These are phyloP conservation scores for Blastocystis sp. DNA, from an alignment of 352 stramenopile species.

Conservation along the genomic window DNA sequence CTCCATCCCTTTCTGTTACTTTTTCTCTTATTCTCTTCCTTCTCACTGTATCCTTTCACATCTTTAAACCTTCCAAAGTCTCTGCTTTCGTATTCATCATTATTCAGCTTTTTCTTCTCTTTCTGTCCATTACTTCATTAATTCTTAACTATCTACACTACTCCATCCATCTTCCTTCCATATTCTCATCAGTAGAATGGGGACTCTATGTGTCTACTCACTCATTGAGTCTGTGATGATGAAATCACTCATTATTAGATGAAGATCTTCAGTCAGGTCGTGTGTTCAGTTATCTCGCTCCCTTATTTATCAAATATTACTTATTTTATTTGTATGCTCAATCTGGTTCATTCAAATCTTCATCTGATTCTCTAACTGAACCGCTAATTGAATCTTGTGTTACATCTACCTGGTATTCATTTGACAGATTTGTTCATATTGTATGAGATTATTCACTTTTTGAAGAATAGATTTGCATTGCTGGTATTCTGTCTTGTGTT, in stretches of 20 bases:
- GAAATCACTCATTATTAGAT: neutral
- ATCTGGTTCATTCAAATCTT: neutral
- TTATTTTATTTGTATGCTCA: neutral
- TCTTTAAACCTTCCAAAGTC: neutral
- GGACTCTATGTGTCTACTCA: neutral
- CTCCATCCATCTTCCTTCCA: neutral
- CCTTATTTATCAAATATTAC: constrained; percentile 1
- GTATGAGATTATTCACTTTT: neutral
- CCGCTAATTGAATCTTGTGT: neutral
- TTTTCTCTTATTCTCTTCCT: neutral
- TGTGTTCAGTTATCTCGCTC: neutral
- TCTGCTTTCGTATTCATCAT: neutral
- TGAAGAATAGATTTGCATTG: neutral
- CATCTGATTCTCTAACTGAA: neutral
- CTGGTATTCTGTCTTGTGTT: neutral
- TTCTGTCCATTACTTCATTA: neutral
- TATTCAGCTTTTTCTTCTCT: neutral
- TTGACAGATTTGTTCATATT: neutral
- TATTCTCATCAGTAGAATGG: neutral
- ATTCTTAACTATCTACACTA: neutral
- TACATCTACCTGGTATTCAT: neutral
- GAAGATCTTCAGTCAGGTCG: neutral
- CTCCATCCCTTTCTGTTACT: neutral
- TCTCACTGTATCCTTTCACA: neutral
- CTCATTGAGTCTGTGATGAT: neutral